These are phyloP conservation scores for Takakia lepidozioides DNA, from an alignment of 225 moss, liverwort and hornwort genomes.

Conservation along the genomic window DNA sequence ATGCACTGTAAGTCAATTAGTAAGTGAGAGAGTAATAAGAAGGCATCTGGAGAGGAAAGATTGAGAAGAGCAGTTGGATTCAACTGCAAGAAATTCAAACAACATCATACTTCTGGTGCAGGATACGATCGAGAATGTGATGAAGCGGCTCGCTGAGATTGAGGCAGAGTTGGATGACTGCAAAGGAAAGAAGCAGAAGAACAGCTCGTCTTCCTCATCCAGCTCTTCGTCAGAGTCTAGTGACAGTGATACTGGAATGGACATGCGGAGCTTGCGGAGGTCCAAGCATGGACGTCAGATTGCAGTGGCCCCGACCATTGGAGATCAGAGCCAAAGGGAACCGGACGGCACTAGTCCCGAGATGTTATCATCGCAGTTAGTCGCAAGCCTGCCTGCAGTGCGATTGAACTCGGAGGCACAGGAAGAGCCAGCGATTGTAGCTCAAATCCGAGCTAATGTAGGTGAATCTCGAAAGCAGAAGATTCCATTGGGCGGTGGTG, in stretches of 20 bases:
- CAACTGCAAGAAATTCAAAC: not conserved
- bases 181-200: slow-evolving; percentile 20
- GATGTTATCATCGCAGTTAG: slow-evolving; percentile 2
- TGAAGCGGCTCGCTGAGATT: slow-evolving; percentile 10
- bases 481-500: slow-evolving; percentile 9
- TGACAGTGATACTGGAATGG: slow-evolving; percentile 29
- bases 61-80: not conserved
- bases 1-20: not conserved
- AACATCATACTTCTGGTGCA: slow-evolving; percentile 1
- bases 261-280: slow-evolving; percentile 30
- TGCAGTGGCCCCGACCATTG: not conserved
- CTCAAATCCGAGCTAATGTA: slow-evolving; percentile 28
- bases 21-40: slow-evolving; percentile 12
- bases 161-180: slow-evolving; percentile 4
- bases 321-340: not conserved
- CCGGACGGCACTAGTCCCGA: slow-evolving; percentile 1
- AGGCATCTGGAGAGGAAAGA: slow-evolving; percentile 12
- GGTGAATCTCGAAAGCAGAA: slow-evolving; percentile 10
- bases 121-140: not conserved
- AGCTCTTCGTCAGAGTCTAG: slow-evolving; percentile 31
- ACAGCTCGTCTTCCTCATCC: slow-evolving; percentile 17
- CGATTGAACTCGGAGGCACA: not conserved
- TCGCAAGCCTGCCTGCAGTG: slow-evolving; percentile 1
- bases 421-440: slow-evolving; percentile 29
- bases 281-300: slow-evolving; percentile 10